These are phyloP conservation scores for Nasturtium officinale DNA, from an alignment of 345 rosid genomes.

Conservation along the genomic window DNA sequence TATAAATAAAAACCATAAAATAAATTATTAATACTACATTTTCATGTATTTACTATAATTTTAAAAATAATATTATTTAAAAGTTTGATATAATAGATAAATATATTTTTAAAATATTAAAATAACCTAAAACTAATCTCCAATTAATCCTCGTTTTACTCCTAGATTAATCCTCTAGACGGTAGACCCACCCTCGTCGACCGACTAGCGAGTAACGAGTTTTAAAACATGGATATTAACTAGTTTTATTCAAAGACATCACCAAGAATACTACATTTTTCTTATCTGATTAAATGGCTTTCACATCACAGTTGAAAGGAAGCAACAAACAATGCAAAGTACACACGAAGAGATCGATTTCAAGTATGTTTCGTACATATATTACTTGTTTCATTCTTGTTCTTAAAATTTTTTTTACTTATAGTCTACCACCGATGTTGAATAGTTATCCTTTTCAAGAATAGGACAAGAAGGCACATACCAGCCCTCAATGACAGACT, in stretches of 20 bases:
- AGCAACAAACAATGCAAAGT: slow-evolving; percentile 29
- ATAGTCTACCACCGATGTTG: slow-evolving; percentile 16
- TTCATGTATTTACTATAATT: too few relatives aligned
- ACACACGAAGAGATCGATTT: slow-evolving; percentile 45
- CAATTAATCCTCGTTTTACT: too few relatives aligned
- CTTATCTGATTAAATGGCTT: slow-evolving; percentile 9
- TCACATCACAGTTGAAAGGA: slow-evolving; percentile 33
- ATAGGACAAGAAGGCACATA: slow-evolving; percentile 43
- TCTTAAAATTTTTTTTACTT: background rate
- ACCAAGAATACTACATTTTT: background rate
- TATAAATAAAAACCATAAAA: too few relatives aligned
- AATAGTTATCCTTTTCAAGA: slow-evolving; percentile 64
- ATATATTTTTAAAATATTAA: too few relatives aligned
- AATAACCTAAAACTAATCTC: too few relatives aligned
- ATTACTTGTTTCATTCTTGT: slow-evolving; percentile 12
- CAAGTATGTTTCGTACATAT: slow-evolving; percentile 27
- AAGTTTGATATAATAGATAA: too few relatives aligned
- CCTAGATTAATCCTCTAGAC: too few relatives aligned
- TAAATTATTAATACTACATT: too few relatives aligned
- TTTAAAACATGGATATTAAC: too few relatives aligned
- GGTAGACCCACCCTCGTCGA: too few relatives aligned
- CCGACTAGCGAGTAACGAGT: too few relatives aligned
- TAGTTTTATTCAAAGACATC: background rate
- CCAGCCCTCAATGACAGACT: slow-evolving; percentile 51
- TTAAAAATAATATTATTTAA: too few relatives aligned